Evolutionary conservation across 164 flowering plant species (phyloP).

Genomic region (Umbilicus rupestris): DNA sequence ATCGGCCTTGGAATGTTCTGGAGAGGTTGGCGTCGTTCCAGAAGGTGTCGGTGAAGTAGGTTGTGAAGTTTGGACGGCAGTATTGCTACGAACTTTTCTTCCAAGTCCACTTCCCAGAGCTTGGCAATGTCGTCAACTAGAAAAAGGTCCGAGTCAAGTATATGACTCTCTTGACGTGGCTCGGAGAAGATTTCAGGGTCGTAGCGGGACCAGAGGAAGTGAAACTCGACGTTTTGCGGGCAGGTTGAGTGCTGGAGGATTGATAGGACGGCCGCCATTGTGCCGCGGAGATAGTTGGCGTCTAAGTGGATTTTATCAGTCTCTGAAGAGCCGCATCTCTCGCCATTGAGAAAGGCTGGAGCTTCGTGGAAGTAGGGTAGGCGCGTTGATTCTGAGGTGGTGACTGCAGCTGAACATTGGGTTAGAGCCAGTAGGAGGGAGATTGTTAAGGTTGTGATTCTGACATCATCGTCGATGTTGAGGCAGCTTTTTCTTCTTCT

Average conservation of each 20-base stretch:
- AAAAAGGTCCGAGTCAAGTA: conserved; percentile 52
- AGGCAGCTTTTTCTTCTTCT: background rate
- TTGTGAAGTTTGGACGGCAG: conserved; percentile 52
- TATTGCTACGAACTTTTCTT: conserved; percentile 36
- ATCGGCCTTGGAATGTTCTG: conserved; percentile 24
- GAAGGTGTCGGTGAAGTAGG: conserved; percentile 36
- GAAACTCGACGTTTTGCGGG: conserved; percentile 45
- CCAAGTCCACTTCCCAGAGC: conserved; percentile 38
- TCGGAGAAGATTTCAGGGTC: conserved; percentile 25
- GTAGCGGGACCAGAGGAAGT: conserved; percentile 29
- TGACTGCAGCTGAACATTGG: background rate
- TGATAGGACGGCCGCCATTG: conserved; percentile 42
- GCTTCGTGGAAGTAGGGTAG: conserved; percentile 32
- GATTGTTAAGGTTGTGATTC: background rate
- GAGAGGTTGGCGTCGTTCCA: conserved; percentile 30
- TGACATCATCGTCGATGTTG: too few species aligned
- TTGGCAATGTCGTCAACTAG: conserved; percentile 50
- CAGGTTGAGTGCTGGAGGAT: conserved; percentile 50
- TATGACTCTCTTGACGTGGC: conserved; percentile 30
- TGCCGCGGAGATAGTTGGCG: conserved; percentile 36
- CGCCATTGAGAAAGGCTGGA: conserved; percentile 28
- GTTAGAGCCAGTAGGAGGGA: too few species aligned
- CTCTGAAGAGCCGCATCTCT: conserved; percentile 13
- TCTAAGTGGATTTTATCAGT: conserved; percentile 28
- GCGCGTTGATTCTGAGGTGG: conserved; percentile 14